Evolutionary conservation across 257 asterid genomes (phyloP), one percentile per base, ranked within the genome.

Genomic region (Jacaranda mimosifolia): DNA sequence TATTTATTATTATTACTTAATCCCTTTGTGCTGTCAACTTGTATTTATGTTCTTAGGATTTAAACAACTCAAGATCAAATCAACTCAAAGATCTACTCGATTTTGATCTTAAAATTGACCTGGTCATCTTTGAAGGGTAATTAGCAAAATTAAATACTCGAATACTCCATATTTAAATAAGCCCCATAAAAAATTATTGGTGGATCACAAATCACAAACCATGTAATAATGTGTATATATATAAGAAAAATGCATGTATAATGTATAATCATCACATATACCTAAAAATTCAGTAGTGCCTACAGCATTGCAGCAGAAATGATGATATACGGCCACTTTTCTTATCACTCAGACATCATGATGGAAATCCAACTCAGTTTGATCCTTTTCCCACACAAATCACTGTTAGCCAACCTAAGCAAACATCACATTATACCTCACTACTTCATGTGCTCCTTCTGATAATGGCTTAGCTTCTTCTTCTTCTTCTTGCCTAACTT

Each of bases 361-460:
- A 73, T 80, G 85, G 83, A 77, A 76, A 21, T 73, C 85, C 87
- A 77, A 73, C 83, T 83, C 84, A 76, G 11, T 55, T 56, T 65
- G 51, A 48, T 38, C 66, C 68, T 15, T 52, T 72, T 13, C 59
- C 13, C 52, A 35, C 19, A 72, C 35, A 55, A 21, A 66, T 18
- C 12, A 56, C 67, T 19, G 17, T 18, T 49, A 46, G 69, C 26
- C 15, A 68, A 73, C 66, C 55, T 46, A 18, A 70, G 70, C 65
- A 42, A 26, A 74, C 40, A 70, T 75, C 48, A 57, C 73, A 75
- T 63, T 64, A 52, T 40, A 6, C 74, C 55, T 74, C 75, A 77
- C 26, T 36, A 32, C 48, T 52, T 7, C 79, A 82, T 75, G 84
- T 75, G 78, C 72, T 36, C 58, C 17, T 63, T 62, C 63, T 55